A percentile compares a stretch with the other conserved stretches of the same genome.
Evolutionary conservation across 2,329 filamentous ascomycete species (phyloP).

Genomic region (Colletotrichum cereale): DNA sequence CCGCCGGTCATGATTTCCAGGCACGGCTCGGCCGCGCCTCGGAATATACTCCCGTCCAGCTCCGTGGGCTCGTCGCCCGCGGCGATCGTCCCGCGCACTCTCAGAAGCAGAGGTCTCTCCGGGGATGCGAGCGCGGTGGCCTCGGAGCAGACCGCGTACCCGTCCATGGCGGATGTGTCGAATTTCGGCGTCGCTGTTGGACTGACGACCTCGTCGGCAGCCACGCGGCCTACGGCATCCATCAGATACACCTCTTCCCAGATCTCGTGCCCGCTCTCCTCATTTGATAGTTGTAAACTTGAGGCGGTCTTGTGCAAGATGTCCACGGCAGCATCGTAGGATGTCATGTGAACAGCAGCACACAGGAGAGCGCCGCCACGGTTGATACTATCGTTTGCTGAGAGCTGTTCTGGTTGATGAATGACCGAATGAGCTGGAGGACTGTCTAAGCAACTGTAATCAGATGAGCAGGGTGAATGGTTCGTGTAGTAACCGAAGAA

Average conservation of each 20-base stretch:
- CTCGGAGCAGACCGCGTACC: not conserved
- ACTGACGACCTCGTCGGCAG: not conserved
- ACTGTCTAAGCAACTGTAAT: not conserved
- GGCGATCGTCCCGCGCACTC: slow-evolving; percentile 1
- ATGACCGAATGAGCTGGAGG: not conserved
- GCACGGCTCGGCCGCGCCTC: not conserved
- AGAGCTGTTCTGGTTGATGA: not conserved
- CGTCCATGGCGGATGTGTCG: slow-evolving; percentile 14
- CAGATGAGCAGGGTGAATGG: not conserved
- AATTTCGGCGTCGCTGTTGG: not conserved
- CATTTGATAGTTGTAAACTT: not conserved
- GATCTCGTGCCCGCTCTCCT: not conserved
- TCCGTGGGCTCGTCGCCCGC: not conserved
- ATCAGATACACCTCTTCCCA: not conserved
- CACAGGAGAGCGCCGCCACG: not conserved
- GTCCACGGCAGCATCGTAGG: not conserved
- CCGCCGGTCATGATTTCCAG: slow-evolving; percentile 1
- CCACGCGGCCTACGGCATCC: not conserved
- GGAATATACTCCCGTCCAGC: not conserved
- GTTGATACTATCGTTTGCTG: not conserved
- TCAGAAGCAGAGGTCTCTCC: not conserved
- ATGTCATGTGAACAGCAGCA: not conserved
- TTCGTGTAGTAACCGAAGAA: not conserved
- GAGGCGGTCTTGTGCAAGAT: not conserved
- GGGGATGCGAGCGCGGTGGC: not conserved